phyloP scores from a whole-genome alignment of 208 protist species.

The Trichomonas tenax region DNA sequence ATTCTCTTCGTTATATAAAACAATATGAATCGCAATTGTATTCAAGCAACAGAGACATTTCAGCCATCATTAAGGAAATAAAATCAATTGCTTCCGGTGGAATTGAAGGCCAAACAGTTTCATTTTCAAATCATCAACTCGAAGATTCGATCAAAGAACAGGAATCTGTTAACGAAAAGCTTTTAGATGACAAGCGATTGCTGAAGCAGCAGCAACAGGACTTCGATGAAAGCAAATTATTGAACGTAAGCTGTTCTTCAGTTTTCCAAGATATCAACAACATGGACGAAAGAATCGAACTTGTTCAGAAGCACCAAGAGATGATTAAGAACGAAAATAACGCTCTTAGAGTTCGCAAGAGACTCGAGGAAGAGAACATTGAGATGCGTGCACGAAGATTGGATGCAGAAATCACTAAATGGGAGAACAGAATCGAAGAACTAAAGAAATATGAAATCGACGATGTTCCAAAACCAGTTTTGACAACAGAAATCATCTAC shows the following conservation, averaged over 20 bases:
- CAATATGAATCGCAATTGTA: not conserved
- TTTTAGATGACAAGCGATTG: not conserved
- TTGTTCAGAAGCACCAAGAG: not conserved
- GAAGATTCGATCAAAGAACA: not conserved
- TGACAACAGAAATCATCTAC: not conserved
- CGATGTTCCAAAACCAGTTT: not conserved
- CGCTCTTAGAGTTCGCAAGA: not conserved
- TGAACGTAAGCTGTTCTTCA: not conserved
- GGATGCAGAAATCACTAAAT: not conserved
- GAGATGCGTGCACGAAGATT: not conserved
- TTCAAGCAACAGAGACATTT: not conserved
- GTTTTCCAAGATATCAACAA: not conserved
- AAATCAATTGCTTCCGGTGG: not conserved
- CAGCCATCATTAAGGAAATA: not conserved
- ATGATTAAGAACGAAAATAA: not conserved
- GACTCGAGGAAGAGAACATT: not conserved
- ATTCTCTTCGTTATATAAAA: not conserved
- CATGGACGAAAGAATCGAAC: not conserved
- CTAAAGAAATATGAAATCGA: not conserved
- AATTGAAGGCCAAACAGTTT: not conserved
- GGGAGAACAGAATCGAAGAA: not conserved
- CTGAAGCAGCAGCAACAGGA: not conserved
- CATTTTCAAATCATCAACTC: not conserved
- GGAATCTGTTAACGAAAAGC: not conserved
- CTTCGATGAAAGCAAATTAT: not conserved